These are phyloP conservation scores for Fusarium citri DNA, from an alignment of 2,329 filamentous ascomycete genomes.

Conservation along the genomic window DNA sequence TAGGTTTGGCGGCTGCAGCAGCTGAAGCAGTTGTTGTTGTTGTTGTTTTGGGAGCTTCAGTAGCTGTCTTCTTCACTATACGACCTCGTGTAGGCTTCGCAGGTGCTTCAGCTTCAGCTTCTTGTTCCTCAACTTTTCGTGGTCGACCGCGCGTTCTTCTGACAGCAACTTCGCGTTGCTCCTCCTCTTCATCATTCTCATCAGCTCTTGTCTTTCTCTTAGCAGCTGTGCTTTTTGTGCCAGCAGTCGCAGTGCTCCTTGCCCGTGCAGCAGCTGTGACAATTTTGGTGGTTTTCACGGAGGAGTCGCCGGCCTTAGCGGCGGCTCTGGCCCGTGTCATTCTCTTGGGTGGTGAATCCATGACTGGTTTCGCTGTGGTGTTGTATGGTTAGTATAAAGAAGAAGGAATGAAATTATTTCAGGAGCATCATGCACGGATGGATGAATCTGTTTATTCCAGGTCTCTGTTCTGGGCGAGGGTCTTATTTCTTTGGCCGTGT, in stretches of 20 bases:
- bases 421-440: slow-evolving; percentile 45
- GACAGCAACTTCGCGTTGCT: slow-evolving; percentile 48
- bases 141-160: slow-evolving; percentile 57
- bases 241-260: slow-evolving; percentile 53
- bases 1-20: slow-evolving; percentile 48
- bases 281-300: slow-evolving; percentile 57
- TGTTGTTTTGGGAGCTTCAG: slow-evolving; percentile 40
- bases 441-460: slow-evolving; percentile 40
- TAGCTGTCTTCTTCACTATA: slow-evolving; percentile 44
- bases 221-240: slow-evolving; percentile 51
- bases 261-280: slow-evolving; percentile 63
- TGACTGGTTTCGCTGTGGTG: slow-evolving; percentile 48
- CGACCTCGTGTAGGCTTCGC: slow-evolving; percentile 48
- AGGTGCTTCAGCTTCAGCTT: slow-evolving; percentile 36
- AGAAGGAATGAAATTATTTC: slow-evolving; percentile 30
- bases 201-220: slow-evolving; percentile 66
- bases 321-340: slow-evolving; percentile 65
- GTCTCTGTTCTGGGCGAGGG: slow-evolving; percentile 19
- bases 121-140: slow-evolving; percentile 55
- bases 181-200: slow-evolving; percentile 61
- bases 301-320: slow-evolving; percentile 55
- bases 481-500: slow-evolving; percentile 43
- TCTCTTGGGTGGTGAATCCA: slow-evolving; percentile 71
- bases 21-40: slow-evolving; percentile 29
- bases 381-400: slow-evolving; percentile 43